phyloP scores from a whole-genome alignment of 139 green algal genomes.

The Picochlorum sp. region DNA sequence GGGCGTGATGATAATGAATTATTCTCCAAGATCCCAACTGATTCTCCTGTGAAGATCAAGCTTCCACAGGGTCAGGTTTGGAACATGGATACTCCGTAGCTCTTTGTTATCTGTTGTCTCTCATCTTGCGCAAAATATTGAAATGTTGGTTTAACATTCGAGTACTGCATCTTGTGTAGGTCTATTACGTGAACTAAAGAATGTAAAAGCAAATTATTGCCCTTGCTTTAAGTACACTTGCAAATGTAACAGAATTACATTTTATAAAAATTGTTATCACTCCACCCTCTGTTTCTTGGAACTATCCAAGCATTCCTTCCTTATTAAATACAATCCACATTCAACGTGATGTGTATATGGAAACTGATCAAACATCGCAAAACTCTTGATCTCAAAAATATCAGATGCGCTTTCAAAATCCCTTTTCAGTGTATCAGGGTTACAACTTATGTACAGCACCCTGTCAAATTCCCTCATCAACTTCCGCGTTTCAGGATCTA shows the following conservation, averaged over 20 bases:
- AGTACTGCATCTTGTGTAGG: too few relatives aligned
- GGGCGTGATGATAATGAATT: not conserved
- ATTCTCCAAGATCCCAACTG: not conserved
- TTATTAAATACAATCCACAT: slow-evolving; percentile 56
- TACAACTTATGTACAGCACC: slow-evolving; percentile 92
- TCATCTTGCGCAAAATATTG: not conserved
- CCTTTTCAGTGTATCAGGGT: slow-evolving; percentile 47
- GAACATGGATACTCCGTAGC: too few relatives aligned
- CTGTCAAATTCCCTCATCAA: slow-evolving; percentile 58
- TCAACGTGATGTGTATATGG: slow-evolving; percentile 86
- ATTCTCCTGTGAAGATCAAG: not conserved
- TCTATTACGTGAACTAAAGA: too few relatives aligned
- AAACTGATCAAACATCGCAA: slow-evolving; percentile 93
- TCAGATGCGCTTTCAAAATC: slow-evolving; percentile 16
- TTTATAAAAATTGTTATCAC: not conserved
- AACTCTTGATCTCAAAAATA: slow-evolving; percentile 49
- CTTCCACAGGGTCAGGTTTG: not conserved
- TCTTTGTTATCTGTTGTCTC: too few relatives aligned
- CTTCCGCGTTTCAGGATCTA: slow-evolving; percentile 37
- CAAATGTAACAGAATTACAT: too few relatives aligned
- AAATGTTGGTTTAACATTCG: too few relatives aligned
- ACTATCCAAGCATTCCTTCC: not conserved
- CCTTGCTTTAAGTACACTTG: too few relatives aligned
- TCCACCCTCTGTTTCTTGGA: not conserved
- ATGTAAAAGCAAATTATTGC: too few relatives aligned